Evolutionary conservation across 73 alveolate genomes (phyloP).

Genomic region (Paramecium sexaurelia): DNA sequence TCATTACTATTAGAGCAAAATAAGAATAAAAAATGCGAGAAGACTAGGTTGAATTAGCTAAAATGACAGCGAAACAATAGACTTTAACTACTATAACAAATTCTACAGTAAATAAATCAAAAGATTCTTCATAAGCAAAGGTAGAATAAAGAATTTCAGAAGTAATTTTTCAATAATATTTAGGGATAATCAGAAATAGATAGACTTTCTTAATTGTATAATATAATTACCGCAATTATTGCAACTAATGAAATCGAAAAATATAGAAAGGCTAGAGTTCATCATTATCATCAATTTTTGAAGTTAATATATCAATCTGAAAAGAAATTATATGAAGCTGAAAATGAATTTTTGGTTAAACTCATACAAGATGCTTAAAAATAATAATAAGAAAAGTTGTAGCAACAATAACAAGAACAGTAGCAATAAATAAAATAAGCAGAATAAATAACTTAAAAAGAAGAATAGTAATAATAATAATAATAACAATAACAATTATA

Average conservation of each 20-base stretch:
- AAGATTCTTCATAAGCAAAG: conserved; percentile 18
- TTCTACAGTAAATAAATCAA: not conserved
- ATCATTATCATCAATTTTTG: conserved; percentile 22
- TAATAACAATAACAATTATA: not conserved
- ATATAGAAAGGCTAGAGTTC: not conserved
- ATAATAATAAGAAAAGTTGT: not conserved
- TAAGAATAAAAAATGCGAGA: conserved; percentile 25
- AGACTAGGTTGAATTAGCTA: conserved; percentile 35
- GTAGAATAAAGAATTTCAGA: conserved; percentile 34
- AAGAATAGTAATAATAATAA: not conserved
- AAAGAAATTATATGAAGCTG: not conserved
- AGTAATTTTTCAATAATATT: not conserved
- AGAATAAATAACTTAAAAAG: not conserved
- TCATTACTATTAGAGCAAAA: not conserved
- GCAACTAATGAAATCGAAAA: not conserved
- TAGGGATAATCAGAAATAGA: conserved; percentile 48
- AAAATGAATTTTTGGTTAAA: not conserved
- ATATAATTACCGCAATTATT: not conserved
- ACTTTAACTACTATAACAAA: conserved; percentile 50
- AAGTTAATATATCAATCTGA: not conserved
- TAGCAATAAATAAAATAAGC: not conserved
- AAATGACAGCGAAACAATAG: conserved; percentile 21
- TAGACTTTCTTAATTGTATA: not conserved
- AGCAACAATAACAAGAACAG: not conserved
- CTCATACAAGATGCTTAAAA: not conserved